These are phyloP conservation scores for Achlya hypogyna DNA, from an alignment of 352 stramenopile species.

Conservation along the genomic window DNA sequence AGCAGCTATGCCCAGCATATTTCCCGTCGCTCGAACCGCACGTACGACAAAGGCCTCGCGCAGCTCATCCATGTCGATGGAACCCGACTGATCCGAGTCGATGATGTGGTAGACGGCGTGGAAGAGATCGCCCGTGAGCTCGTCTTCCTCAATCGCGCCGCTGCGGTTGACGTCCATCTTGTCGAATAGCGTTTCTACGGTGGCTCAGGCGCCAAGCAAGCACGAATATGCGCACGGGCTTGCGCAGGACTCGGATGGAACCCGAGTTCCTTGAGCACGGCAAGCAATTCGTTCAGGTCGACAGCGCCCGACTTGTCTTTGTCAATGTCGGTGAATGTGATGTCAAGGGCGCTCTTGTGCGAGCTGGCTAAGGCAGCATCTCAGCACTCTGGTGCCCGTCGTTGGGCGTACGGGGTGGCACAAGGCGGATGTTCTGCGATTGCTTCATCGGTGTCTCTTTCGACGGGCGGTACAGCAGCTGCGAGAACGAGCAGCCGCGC, in stretches of 20 bases:
- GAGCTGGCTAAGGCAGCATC: slow-evolving; percentile 13
- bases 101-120: slow-evolving; percentile 14
- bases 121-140: slow-evolving; percentile 17
- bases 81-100: slow-evolving; percentile 15
- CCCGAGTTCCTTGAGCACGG: slow-evolving; percentile 53
- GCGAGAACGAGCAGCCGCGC: slow-evolving; percentile 61
- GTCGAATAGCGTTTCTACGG: slow-evolving; percentile 9
- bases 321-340: slow-evolving; percentile 55
- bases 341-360: slow-evolving; percentile 47
- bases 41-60: slow-evolving; percentile 7
- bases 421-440: slow-evolving; percentile 18
- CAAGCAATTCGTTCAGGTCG: slow-evolving; percentile 46
- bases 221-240: not conserved
- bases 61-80: slow-evolving; percentile 20
- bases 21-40: not conserved
- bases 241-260: slow-evolving; percentile 32
- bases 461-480: slow-evolving; percentile 30
- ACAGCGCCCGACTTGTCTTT: slow-evolving; percentile 48
- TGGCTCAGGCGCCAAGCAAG: too few species aligned
- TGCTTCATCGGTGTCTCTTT: slow-evolving; percentile 18
- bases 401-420: not conserved
- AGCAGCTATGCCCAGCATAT: not conserved
- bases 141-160: slow-evolving; percentile 10
- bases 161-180: slow-evolving; percentile 15
- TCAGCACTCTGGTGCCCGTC: not conserved